Evolutionary conservation across 805 yeast species (phyloP), one percentile per base, ranked within the genome.

Genomic region (Nematodospora valgi): DNA sequence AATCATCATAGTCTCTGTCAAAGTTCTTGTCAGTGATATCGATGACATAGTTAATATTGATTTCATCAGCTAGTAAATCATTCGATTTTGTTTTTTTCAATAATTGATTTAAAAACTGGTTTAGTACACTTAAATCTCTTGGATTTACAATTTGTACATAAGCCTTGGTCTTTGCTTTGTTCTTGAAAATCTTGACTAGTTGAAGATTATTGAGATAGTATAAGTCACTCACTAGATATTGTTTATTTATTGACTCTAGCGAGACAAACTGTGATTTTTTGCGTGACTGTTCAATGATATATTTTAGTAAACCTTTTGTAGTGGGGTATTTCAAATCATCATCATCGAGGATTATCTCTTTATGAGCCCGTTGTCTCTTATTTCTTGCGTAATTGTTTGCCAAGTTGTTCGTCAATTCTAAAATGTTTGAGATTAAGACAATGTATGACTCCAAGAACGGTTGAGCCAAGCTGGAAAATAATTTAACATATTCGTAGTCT

Each of bases 81-180:
- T 40, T 34, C 12, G 36, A 33, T 12, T 32, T 38, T n/a, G 34
- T 23, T 12, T 29, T 29, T 5, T 30, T 34, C 7, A 52, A 32
- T n/a, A 58, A 36, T 18, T 43, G 41, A 12, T 39, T 34, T 41
- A 60, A 45, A 32, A 62, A 63, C 20, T 35, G 37, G 19, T 39
- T 35, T 17, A 59, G 43, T 11, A 55, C 38, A 5, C 40, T 35
- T 31, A 67, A 49, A 45, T 65, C 68, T 17, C 47, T 45, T 2
- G 36, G 38, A 39, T 58, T 56, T 32, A 40, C 45, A 16, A 64
- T 51, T 27, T 53, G 48, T 16, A 67, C 71, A 43, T 50, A 64
- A 6, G 72, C 70, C 34, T 54, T 52, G 5, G 70, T 65, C 41
- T 59, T 63, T 6, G 68, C 49, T 48, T 64, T 64, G 46, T 67